phyloP scores from a whole-genome alignment of 176 grass and related monocot genomes.

The Oryza punctata region DNA sequence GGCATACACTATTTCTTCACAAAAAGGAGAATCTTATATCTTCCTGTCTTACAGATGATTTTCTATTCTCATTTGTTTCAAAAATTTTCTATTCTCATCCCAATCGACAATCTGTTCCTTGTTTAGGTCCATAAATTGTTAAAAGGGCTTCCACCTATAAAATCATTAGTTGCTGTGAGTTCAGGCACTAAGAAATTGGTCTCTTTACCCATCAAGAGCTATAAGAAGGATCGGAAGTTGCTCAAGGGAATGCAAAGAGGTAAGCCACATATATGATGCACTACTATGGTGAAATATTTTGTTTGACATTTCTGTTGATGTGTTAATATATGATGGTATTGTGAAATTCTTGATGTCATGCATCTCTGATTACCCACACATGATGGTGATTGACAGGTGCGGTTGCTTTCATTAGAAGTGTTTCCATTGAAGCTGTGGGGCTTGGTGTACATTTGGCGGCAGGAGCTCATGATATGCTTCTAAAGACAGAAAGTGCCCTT shows the following conservation, averaged over 20 bases:
- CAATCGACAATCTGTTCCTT: conserved; percentile 36
- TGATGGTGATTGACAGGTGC: conserved; percentile 54
- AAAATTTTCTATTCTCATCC: neutral
- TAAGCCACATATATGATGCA: conserved; percentile 39
- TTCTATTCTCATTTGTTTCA: neutral
- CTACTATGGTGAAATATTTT: conserved; percentile 16
- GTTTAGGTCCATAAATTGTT: conserved; percentile 92
- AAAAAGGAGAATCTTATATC: conserved; percentile 5
- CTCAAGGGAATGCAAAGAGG: conserved; percentile 98
- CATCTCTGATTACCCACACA: conserved; percentile 1
- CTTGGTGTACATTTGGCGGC: conserved; percentile 93
- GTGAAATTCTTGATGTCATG: neutral
- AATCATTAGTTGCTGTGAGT: conserved; percentile 86
- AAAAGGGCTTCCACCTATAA: conserved; percentile 90
- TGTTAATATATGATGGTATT: conserved; percentile 23
- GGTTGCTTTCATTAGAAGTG: conserved; percentile 85
- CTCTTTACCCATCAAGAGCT: conserved; percentile 89
- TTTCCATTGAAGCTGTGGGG: conserved; percentile 90
- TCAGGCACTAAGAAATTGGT: conserved; percentile 93
- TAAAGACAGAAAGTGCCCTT: conserved; percentile 78
- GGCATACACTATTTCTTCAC: neutral
- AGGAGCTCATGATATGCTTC: conserved; percentile 90
- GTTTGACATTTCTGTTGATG: conserved; percentile 26
- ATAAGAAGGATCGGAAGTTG: conserved; percentile 95
- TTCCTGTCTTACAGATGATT: conserved; percentile 9